Evolutionary conservation across 805 yeast genomes (phyloP).

Genomic region (Schwanniomyces vanrijiae): DNA sequence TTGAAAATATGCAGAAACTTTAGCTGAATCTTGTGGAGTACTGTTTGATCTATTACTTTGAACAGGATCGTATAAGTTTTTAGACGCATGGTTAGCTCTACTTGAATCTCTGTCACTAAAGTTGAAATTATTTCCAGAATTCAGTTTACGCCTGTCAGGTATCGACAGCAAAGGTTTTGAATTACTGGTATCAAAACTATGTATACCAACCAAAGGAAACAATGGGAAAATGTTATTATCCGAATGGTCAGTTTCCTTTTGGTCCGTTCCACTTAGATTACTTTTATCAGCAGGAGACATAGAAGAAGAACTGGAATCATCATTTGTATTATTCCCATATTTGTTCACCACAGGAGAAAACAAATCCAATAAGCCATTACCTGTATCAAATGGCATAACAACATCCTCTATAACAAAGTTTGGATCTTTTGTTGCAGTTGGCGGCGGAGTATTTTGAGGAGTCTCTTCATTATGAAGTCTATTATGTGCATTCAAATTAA

Average conservation of each 20-base stretch:
- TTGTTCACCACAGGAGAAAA: constrained; percentile 15
- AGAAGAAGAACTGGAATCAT: neutral
- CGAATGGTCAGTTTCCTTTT: constrained; percentile 10
- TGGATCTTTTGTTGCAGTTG: constrained; percentile 3
- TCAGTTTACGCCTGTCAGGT: constrained; percentile 14
- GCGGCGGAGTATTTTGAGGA: constrained; percentile 1
- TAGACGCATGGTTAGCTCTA: neutral
- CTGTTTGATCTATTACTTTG: constrained; percentile 19
- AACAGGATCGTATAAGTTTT: neutral
- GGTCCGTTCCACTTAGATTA: neutral
- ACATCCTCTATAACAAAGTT: constrained; percentile 31
- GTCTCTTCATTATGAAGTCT: neutral
- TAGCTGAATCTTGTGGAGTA: constrained; percentile 6
- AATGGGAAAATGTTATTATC: constrained; percentile 39
- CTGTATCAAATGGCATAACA: constrained; percentile 28
- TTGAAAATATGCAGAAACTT: constrained; percentile 15
- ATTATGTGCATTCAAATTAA: neutral
- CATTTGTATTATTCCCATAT: constrained; percentile 3
- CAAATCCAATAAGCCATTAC: constrained; percentile 30
- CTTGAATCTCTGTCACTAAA: neutral
- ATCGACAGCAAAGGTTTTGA: constrained; percentile 35
- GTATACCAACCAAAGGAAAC: constrained; percentile 41
- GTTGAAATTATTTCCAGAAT: neutral
- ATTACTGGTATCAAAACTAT: constrained; percentile 35
- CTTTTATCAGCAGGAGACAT: neutral